Evolutionary conservation across 345 rosid species (phyloP).

Genomic region (Syzygium aqueum): DNA sequence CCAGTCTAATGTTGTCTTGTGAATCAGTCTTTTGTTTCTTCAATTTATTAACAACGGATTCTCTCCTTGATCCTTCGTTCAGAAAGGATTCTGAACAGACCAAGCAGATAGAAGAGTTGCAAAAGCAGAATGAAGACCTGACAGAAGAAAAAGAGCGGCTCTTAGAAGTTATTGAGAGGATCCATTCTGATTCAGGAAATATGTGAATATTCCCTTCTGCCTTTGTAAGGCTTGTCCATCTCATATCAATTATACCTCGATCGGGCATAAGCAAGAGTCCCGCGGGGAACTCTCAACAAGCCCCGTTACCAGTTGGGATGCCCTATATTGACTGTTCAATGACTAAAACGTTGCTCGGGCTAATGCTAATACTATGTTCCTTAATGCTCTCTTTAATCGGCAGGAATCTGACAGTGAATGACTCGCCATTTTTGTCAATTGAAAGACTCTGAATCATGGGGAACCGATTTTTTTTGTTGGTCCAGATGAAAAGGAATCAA

Average conservation of each 20-base stretch:
- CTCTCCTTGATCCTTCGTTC: not conserved
- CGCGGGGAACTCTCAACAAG: not conserved
- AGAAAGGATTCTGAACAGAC: slow-evolving; percentile 78
- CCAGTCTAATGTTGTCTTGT: not conserved
- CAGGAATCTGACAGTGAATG: not conserved
- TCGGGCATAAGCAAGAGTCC: not conserved
- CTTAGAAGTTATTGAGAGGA: slow-evolving; percentile 56
- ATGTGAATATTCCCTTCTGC: slow-evolving; percentile 6
- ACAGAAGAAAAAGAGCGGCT: slow-evolving; percentile 56
- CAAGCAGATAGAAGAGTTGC: slow-evolving; percentile 67
- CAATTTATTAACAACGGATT: not conserved
- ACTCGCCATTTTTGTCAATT: not conserved
- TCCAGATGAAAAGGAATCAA: not conserved
- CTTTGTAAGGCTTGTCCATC: not conserved
- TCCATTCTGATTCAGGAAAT: slow-evolving; percentile 28
- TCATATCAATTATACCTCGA: not conserved
- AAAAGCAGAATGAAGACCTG: slow-evolving; percentile 52
- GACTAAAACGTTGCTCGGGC: not conserved
- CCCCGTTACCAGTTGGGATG: not conserved
- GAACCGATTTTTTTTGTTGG: not conserved
- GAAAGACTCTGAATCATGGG: not conserved
- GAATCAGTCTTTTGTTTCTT: not conserved
- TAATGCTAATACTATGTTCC: not conserved
- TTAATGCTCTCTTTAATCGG: not conserved
- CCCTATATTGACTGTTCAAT: not conserved